Conservation (phyloP, 2,329 filamentous ascomycete genomes). For the Cladosporium cucumerinum region DNA sequence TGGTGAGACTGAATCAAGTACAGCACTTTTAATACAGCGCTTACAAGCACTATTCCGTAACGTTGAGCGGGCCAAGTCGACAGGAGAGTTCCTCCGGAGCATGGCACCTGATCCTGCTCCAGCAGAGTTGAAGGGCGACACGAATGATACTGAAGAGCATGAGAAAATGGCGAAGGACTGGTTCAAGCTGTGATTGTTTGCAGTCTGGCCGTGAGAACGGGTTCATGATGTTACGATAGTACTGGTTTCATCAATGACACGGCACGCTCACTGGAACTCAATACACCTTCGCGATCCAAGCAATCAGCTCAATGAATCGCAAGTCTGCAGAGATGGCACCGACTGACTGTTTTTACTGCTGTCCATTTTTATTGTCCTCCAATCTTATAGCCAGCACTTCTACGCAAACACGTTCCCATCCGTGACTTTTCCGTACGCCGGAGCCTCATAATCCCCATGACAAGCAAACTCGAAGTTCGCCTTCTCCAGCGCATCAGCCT, state of each 20-base stretch:
- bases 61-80: not conserved
- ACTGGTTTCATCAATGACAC: too few relatives aligned
- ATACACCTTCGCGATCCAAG: too few relatives aligned
- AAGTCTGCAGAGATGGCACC: not conserved
- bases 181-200: not conserved
- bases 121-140: not conserved
- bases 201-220: too few relatives aligned
- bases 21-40: not conserved
- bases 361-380: not conserved
- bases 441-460: slow-evolving; percentile 55
- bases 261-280: too few relatives aligned
- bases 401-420: slow-evolving; percentile 39
- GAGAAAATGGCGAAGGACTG: not conserved
- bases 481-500: slow-evolving; percentile 55
- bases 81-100: not conserved
- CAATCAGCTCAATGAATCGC: too few relatives aligned
- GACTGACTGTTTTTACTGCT: not conserved
- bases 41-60: not conserved
- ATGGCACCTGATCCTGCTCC: not conserved
- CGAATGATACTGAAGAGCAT: not conserved
- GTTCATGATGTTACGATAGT: too few relatives aligned
- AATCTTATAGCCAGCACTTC: not conserved
- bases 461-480: slow-evolving; percentile 66
- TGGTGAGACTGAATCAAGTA: not conserved
- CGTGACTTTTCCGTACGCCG: slow-evolving; percentile 48